A percentile compares a stretch with the other conserved stretches of the same genome.
Evolutionary conservation across 148 eudicot species (phyloP).

Genomic region (Arctostaphylos glauca): DNA sequence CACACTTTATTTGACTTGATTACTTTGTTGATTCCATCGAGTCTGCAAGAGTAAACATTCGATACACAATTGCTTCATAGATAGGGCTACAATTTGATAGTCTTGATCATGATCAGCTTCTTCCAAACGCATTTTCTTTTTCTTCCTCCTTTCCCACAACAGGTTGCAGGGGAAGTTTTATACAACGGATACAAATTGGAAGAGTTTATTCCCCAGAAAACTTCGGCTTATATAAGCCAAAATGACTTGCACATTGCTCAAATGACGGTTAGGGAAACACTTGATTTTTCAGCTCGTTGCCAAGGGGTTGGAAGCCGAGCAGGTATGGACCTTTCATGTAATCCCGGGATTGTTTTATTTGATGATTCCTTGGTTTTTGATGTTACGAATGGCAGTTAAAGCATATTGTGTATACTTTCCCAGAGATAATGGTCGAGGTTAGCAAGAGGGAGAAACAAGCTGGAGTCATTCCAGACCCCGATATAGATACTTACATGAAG

Average conservation of each 20-base stretch:
- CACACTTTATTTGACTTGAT: neutral
- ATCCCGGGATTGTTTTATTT: neutral
- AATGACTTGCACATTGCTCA: conserved; percentile 69
- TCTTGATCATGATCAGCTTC: no score
- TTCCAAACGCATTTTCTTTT: neutral
- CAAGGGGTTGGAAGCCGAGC: conserved; percentile 62
- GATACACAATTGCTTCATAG: neutral
- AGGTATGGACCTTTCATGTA: conserved; percentile 33
- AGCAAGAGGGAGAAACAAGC: conserved; percentile 71
- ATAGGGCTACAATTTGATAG: neutral
- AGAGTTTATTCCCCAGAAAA: conserved; percentile 69
- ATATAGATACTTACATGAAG: conserved; percentile 81
- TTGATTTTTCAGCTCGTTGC: conserved; percentile 38
- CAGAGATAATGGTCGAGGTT: conserved; percentile 58
- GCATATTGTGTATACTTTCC: neutral
- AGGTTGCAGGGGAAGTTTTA: conserved; percentile 60
- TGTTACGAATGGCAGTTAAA: neutral
- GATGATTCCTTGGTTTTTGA: neutral
- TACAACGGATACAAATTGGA: conserved; percentile 67
- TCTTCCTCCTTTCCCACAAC: conserved; percentile 9
- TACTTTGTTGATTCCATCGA: neutral
- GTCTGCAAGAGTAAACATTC: neutral
- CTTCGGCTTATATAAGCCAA: conserved; percentile 74
- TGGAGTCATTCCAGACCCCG: conserved; percentile 69
- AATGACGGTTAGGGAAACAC: conserved; percentile 74